Evolutionary conservation across 2,329 filamentous ascomycete genomes (phyloP), one percentile per base, ranked within the genome.

Genomic region (Decorospora gaudefroyi): DNA sequence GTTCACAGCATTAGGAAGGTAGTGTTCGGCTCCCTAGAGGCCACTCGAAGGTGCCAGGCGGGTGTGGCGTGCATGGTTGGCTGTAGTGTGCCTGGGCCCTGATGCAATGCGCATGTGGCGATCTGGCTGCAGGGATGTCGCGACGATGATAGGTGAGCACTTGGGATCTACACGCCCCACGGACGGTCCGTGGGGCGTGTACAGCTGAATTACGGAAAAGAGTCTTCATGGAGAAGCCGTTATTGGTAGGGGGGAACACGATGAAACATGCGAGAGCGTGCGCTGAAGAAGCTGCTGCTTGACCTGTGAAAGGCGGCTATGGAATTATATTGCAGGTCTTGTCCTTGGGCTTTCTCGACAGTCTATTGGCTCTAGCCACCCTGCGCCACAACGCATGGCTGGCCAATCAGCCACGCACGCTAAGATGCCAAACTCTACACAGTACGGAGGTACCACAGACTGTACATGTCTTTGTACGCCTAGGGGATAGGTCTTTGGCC

Each of bases 41-140:
- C 16, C 12, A 23, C 19, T 34, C 26, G 42, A 16, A 37, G 15
- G 31, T 30, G 16, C 15, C 25, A 31, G 35, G 17, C 39, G 42
- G 51, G 32, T 40, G 49, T 53, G 43, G 49, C 49, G 44, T 27
- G 27, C 29, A 36, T 47, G 42, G 38, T 50, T 50, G 52, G 46
- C 38, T 52, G 29, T 42, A 31, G 39, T 31, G 28, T 30, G 32
- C 37, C 38, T 12, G 32, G 37, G 27, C 39, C 38, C 42, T 44
- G 25, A 37, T 40, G 41, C 41, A 36, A 46, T 27, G 33, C 43
- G 40, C 40, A 43, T 36, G 46, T 48, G 38, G 52, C 40, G 36
- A 42, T 17, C 25, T n/a, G 16, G 31, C 19, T 22, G 26, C 49
- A 49, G 38, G 47, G 40, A 41, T 48, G 36, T 31, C 29, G 18